Evolutionary conservation across 495 filamentous ascomycete genomes (phyloP), one percentile per base, ranked within the genome.

Genomic region (Amphirosellinia nigrospora): DNA sequence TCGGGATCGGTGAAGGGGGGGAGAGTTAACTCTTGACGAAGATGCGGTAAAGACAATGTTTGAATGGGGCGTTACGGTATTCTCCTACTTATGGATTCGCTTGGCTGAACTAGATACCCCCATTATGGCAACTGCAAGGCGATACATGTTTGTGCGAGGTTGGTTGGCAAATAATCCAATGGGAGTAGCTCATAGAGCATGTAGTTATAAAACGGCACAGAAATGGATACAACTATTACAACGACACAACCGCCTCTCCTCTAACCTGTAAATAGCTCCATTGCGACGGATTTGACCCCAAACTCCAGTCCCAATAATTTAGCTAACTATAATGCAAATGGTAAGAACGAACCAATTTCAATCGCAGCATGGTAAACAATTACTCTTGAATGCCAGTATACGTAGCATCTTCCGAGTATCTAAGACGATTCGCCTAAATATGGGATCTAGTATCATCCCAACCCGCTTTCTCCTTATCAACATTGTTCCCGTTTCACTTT

Each of bases 1-100:
- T 36, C 60, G 60, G 15, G 56, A 68, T 45, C 74, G 76, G 41
- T 76, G 30, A 69, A 53, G 19, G 34, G 21, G 43, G 50, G 0
- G 21, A 10, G n/a, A n/a, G n/a, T 28, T 38, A 48, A n/a, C n/a
- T 58, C 26, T 16, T 21, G 21, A 38, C 0, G 32, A 60, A 21
- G 34, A 56, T 19, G 36, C 39, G 38, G 41, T 23, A 0, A 48
- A 50, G 7, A 30, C 4, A 39, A 48, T 48, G 36, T 64, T 56
- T 56, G 34, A 46, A 53, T n/a, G 43, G 43, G 56, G 66, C 53
- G 66, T 69, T 62, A 48, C 34, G 66, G 66, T 52, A 10, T 61
- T 28, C 28, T 36, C 23, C 50, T 48, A 13, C 32, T 62, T 59
- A 46, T 43, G 32, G 32, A n/a, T 53, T 28, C 16, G 46, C 34